phyloP scores from a whole-genome alignment of 1,284 basidiomycete genomes.

The Stereum hirsutum region DNA sequence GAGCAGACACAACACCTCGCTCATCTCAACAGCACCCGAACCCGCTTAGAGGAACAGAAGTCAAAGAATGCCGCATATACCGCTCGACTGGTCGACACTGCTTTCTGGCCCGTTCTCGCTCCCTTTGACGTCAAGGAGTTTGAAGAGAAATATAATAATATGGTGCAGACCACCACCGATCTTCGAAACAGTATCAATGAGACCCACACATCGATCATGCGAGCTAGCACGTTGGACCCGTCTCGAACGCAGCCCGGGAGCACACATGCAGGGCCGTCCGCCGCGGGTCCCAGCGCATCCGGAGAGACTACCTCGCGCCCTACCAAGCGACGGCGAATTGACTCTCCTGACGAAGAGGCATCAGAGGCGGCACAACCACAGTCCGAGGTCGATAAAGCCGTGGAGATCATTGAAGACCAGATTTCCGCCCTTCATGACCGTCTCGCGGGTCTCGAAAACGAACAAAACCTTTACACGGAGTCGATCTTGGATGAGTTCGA shows the following conservation, averaged over 20 bases:
- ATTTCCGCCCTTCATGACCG: conserved; percentile 28
- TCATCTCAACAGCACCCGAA: conserved; percentile 17
- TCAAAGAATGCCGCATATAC: conserved; percentile 18
- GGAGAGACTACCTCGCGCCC: neutral
- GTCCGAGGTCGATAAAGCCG: conserved; percentile 15
- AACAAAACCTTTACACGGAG: conserved; percentile 27
- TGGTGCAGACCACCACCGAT: conserved; percentile 16
- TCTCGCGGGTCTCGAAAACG: conserved; percentile 32
- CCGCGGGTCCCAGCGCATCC: neutral
- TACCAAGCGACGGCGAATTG: conserved; percentile 3
- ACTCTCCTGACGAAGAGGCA: too few relatives aligned
- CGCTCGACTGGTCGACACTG: conserved; percentile 21
- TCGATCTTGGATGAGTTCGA: conserved; percentile 29
- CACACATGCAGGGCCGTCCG: neutral
- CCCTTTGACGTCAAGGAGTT: conserved; percentile 16
- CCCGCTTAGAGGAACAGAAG: conserved; percentile 17
- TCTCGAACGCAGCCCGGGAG: neutral
- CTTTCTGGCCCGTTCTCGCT: conserved; percentile 30
- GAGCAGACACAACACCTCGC: conserved; percentile 13
- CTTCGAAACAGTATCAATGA: conserved; percentile 15
- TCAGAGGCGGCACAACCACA: too few relatives aligned
- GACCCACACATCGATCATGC: conserved; percentile 12
- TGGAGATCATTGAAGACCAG: conserved; percentile 29
- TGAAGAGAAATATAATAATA: conserved; percentile 18
- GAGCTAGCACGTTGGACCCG: conserved; percentile 3